Percentiles rank a stretch among this genome's conserved stretches.
Evolutionary conservation across 2,329 filamentous ascomycete species (phyloP).

Genomic region (Beauveria brongniartii): DNA sequence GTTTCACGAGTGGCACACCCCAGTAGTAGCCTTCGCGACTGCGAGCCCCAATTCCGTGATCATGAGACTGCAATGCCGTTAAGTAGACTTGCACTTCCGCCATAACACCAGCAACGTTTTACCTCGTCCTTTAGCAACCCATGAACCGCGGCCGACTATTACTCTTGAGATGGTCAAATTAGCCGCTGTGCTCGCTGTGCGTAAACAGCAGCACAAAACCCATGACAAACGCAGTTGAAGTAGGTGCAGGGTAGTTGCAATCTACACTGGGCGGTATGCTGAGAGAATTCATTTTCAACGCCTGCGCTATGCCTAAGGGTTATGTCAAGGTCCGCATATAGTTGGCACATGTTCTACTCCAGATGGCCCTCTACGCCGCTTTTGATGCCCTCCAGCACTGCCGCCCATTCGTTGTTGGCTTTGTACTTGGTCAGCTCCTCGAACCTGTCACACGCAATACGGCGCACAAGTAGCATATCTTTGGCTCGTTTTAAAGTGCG

Average conservation of each 20-base stretch:
- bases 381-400: conserved; percentile 44
- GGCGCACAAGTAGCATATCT: conserved; percentile 68
- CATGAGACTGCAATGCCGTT: too few relatives aligned
- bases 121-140: too few relatives aligned
- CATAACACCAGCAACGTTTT: too few relatives aligned
- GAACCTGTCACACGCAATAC: conserved; percentile 58
- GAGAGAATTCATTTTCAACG: conserved; percentile 7
- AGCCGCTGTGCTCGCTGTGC: too few relatives aligned
- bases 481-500: conserved; percentile 56
- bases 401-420: conserved; percentile 38
- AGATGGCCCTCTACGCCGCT: conserved; percentile 31
- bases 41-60: too few relatives aligned
- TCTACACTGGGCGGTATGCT: not conserved
- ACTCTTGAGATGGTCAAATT: too few relatives aligned
- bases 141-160: too few relatives aligned
- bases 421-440: conserved; percentile 37
- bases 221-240: not conserved
- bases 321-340: not conserved
- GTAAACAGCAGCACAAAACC: too few relatives aligned
- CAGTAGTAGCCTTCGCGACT: too few relatives aligned
- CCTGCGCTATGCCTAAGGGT: conserved; percentile 12
- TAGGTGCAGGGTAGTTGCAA: not conserved
- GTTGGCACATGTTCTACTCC: conserved; percentile 9
- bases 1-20: too few relatives aligned
- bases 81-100: too few relatives aligned